Conservation (phyloP, 495 filamentous ascomycete species). For the Choiromyces venosus region DNA sequence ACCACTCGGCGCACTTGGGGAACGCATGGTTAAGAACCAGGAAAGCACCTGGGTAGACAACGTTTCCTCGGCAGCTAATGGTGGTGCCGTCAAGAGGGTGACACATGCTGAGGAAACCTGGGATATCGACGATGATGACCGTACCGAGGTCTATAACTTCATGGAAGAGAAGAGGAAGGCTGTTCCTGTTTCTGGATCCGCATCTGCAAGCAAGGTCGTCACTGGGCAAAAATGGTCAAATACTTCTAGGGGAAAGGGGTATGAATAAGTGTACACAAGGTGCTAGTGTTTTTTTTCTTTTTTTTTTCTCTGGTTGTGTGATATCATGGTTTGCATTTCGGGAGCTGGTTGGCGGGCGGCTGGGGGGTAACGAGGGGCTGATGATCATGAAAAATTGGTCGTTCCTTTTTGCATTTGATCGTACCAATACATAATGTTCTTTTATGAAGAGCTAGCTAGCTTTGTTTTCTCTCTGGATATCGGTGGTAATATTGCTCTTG, state of each 20-base stretch:
- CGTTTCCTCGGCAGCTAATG: constrained; percentile 23
- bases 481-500: background rate
- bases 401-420: background rate
- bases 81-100: constrained; percentile 14
- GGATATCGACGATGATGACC: constrained; percentile 32
- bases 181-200: constrained; percentile 13
- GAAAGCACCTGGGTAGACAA: constrained; percentile 22
- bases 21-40: constrained; percentile 2
- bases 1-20: constrained; percentile 2
- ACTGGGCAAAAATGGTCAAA: constrained; percentile 24
- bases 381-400: background rate
- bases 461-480: background rate
- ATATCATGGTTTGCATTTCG: background rate
- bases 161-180: constrained; percentile 27
- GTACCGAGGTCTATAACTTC: constrained; percentile 32
- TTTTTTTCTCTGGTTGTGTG: background rate
- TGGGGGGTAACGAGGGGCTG: background rate
- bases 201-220: constrained; percentile 20
- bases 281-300: background rate
- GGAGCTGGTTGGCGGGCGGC: background rate
- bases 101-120: constrained; percentile 25
- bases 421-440: background rate
- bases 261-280: constrained; percentile 17
- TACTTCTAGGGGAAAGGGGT: constrained; percentile 23
- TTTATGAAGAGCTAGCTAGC: background rate